Evolutionary conservation across 2,329 filamentous ascomycete genomes (phyloP), one percentile per base, ranked within the genome.

Genomic region (Sporothrix globosa): DNA sequence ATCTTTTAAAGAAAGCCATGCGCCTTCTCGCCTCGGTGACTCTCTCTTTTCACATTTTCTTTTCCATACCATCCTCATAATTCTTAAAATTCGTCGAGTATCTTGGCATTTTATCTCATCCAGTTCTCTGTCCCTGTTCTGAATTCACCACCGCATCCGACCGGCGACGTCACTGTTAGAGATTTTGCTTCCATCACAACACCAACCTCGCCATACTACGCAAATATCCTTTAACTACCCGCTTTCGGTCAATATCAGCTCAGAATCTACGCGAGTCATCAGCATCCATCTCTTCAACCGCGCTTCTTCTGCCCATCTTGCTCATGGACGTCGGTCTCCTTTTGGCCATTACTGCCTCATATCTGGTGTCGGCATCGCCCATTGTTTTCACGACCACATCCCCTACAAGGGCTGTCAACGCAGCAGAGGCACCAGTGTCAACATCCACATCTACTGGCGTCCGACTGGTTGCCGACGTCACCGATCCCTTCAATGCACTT

Each of bases 401-500:
- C 46, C 2, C 11, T 14, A 9, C 27, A 21, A 24, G 1, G 3
- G 19, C 34, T 5, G 10, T n/a, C 41, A 24, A 60, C 6, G 7
- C 24, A 34, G 34, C n/a, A 24, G 54, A 21, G 1, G 1, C 9
- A n/a, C 13, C 44, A 19, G 39, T 24, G 1, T 19, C 50, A 7
- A 14, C 27, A 17, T 61, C 67, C 10, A 60, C 54, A 10, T 68
- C 67, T 21, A 50, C 21, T 2, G 80, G 60, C 48, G 66, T 70
- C 39, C 61, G 13, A 21, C 61, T 70, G 1, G 34, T 67, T 19
- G 68, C 50, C 41, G 14, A 58, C 11, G 60, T 44, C 48, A 69
- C 68, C 56, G 46, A 69, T n/a, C 54, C 56, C 3, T 52, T n/a
- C 27, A 60, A 68, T 53, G 13, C 56, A 11, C 60, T 71, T 11